Base-by-base conservation (phyloP, 768 basidiomycete species). In the Boletellus ananiceps region DNA sequence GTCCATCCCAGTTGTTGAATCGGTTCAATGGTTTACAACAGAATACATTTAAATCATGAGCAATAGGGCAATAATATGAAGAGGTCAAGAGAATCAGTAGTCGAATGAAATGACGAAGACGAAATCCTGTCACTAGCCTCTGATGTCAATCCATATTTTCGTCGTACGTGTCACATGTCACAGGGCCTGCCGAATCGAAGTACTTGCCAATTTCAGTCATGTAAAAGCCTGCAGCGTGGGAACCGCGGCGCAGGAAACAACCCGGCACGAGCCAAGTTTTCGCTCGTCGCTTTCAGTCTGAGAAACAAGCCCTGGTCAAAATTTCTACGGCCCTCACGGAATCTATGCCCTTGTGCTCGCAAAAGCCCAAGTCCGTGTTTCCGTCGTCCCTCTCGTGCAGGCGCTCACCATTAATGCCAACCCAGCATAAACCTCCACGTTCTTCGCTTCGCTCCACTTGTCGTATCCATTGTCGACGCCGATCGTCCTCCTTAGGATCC, bases 401-500 rank as follows among this genome's bases (percentile, higher is more conserved):
- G 31, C 23, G 21, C 46, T 63, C 29, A 56, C 47, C 14, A 8
- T 35, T 4, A 34, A 14, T 18, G 36, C 33, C 16, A 8, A 29
- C 37, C 5, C 52, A 71, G 67, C 53, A 56, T 25, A 25, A 25
- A 25, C 23, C 23, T 25, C 23, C 74, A 69, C 70, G 74, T 81
- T 77, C 74, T 78, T 49, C 41, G 13, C 70, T 77, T 82, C 67
- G 75, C 73, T 66, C 85, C 84, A 57, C 77, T 81, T 72, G 77
- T 69, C 52, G 75, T 72, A 68, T 62, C 71, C 68, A 72, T 82
- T 58, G 70, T 83, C 65, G 82, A 82, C 79, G 81, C 80, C 46
- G 86, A 90, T 76, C 74, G 83, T 56, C 88, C 88, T 63, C 88
- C 88, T 77, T 90, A 84, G 80, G 70, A 68, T 69, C 63, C 29